These are phyloP conservation scores for Alloteropsis angusta DNA, from an alignment of 202 grass and related monocot species.

Conservation along the genomic window DNA sequence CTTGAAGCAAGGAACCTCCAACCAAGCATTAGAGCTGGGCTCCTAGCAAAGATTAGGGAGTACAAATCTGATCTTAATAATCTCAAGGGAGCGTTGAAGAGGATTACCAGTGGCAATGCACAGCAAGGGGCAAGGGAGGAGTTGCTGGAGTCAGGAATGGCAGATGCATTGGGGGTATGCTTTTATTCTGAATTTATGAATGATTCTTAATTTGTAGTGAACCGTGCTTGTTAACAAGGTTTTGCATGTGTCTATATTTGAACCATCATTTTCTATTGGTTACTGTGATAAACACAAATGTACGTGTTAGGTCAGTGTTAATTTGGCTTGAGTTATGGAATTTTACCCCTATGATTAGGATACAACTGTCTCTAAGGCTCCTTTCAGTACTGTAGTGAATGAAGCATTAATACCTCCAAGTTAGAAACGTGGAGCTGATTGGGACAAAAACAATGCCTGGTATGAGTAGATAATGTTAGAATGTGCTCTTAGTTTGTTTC, in stretches of 20 bases:
- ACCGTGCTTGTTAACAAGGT: background rate
- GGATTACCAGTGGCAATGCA: constrained; percentile 34
- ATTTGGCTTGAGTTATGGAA: background rate
- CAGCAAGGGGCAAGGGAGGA: constrained; percentile 68
- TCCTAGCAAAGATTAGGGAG: constrained; percentile 76
- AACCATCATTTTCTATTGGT: background rate
- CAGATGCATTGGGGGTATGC: constrained; percentile 67
- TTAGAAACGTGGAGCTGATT: background rate
- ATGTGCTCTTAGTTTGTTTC: constrained; percentile 2
- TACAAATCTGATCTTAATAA: constrained; percentile 94
- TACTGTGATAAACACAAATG: background rate
- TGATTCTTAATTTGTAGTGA: background rate
- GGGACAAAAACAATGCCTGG: background rate
- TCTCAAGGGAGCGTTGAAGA: constrained; percentile 71
- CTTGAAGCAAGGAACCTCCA: constrained; percentile 79
- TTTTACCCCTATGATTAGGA: background rate
- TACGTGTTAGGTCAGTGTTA: background rate
- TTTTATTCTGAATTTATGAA: constrained; percentile 12
- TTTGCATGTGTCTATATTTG: background rate
- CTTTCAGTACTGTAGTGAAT: background rate
- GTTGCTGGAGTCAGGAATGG: constrained; percentile 77
- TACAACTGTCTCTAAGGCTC: background rate
- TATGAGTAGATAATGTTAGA: background rate
- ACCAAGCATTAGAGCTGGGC: constrained; percentile 61
- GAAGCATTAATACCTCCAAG: background rate